Percentiles rank a stretch among this genome's conserved stretches.
Conservation (phyloP, 805 yeast genomes). For the Pichia deserticola region DNA sequence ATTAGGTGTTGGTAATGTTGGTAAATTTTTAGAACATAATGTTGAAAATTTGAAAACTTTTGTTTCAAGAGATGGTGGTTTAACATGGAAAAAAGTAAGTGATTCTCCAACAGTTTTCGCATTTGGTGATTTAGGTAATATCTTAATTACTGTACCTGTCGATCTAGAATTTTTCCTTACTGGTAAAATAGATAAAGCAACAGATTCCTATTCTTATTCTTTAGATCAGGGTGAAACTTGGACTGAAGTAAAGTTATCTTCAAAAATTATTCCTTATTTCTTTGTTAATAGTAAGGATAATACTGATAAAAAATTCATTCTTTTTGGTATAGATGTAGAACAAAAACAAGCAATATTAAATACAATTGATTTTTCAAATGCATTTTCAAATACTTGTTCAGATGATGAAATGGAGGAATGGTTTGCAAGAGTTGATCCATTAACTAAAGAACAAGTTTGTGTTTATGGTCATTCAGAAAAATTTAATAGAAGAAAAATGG, state of each 20-base stretch:
- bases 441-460: constrained; percentile 38
- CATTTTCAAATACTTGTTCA: constrained; percentile 40
- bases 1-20: constrained; percentile 77
- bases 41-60: constrained; percentile 34
- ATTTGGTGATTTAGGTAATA: constrained; percentile 74
- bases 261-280: constrained; percentile 19
- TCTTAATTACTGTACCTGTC: constrained; percentile 53
- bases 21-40: constrained; percentile 38
- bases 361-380: constrained; percentile 49
- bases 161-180: constrained; percentile 11
- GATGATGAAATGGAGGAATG: constrained; percentile 59
- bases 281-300: constrained; percentile 56
- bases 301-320: constrained; percentile 50
- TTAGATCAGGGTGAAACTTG: constrained; percentile 70
- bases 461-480: constrained; percentile 62
- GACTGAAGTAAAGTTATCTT: constrained; percentile 42
- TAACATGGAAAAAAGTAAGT: constrained; percentile 54
- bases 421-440: constrained; percentile 39
- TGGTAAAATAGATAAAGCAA: constrained; percentile 27
- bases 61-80: constrained; percentile 71
- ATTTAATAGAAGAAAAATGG: constrained; percentile 55
- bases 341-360: constrained; percentile 19
- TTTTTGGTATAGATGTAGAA: constrained; percentile 35
- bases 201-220: constrained; percentile 37
- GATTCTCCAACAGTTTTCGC: constrained; percentile 47